phyloP scores from a whole-genome alignment of 2,329 filamentous ascomycete species.

The Monosporascus sp. region DNA sequence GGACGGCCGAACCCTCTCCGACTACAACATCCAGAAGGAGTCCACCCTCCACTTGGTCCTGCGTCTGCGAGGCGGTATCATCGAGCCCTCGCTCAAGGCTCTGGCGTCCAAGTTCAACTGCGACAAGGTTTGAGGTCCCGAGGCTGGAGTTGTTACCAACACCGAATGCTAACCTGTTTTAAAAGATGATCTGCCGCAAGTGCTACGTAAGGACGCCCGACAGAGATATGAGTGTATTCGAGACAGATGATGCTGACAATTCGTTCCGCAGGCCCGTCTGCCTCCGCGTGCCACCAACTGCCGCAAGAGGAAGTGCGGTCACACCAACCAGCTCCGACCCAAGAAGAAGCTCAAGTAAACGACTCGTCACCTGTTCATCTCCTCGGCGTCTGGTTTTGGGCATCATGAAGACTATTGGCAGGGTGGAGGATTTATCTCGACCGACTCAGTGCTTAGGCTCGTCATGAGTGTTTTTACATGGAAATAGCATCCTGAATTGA shows the following conservation, averaged over 20 bases:
- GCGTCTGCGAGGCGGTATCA: constrained; percentile 98
- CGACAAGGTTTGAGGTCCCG: constrained; percentile 62
- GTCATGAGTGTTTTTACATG: not conserved
- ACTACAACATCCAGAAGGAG: constrained; percentile 99
- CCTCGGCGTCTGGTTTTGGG: constrained; percentile 33
- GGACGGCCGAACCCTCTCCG: constrained; percentile 27
- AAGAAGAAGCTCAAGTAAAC: constrained; percentile 99
- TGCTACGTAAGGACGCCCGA: constrained; percentile 74
- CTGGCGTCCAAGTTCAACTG: constrained; percentile 99
- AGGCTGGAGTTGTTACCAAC: too few relatives aligned
- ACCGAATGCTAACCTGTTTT: too few relatives aligned
- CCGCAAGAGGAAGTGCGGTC: constrained; percentile 99
- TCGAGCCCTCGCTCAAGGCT: constrained; percentile 97
- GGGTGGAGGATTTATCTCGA: constrained; percentile 7
- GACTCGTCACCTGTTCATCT: constrained; percentile 32
- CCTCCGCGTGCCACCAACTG: constrained; percentile 99
- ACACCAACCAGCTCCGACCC: constrained; percentile 99
- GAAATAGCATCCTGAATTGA: not conserved
- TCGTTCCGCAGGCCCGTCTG: constrained; percentile 59
- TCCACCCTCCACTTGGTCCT: constrained; percentile 97
- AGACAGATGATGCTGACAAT: not conserved
- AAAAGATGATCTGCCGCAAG: constrained; percentile 94
- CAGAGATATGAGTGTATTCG: not conserved
- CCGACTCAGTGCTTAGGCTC: constrained; percentile 8
- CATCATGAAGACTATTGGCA: constrained; percentile 19